phyloP scores from a whole-genome alignment of 257 asterid genomes.

The Fraxinus pennsylvanica region DNA sequence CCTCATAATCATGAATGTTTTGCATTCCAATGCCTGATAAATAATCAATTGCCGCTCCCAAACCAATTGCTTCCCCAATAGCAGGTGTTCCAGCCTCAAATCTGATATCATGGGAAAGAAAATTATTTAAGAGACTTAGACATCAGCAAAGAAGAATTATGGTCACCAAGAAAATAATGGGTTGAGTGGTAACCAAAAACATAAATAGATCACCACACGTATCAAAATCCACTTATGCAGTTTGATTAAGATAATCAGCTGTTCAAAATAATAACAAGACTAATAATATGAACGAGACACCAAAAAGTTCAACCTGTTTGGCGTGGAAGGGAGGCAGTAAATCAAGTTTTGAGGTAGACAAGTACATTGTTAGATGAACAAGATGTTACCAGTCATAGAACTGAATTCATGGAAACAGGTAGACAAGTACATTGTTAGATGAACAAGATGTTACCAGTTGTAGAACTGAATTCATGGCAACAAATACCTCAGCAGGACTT shows the following conservation, averaged over 20 bases:
- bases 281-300: background rate
- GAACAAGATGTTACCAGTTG: background rate
- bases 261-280: background rate
- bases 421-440: too few species aligned
- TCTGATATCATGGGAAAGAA: constrained; percentile 38
- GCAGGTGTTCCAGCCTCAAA: constrained; percentile 99
- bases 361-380: background rate
- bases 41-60: constrained; percentile 91
- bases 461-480: background rate
- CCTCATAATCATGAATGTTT: constrained; percentile 89
- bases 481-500: background rate
- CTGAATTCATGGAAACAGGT: background rate
- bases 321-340: background rate
- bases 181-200: constrained; percentile 6
- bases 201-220: background rate
- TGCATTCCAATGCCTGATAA: constrained; percentile 88
- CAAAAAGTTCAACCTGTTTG: constrained; percentile 10
- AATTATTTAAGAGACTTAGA: constrained; percentile 5
- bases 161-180: background rate
- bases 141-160: constrained; percentile 11
- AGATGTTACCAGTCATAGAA: constrained; percentile 1
- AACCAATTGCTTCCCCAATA: constrained; percentile 88
- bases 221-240: background rate
- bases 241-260: background rate
- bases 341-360: background rate